These are phyloP conservation scores for Trypanosoma theileri DNA, from an alignment of 208 protist genomes.

Conservation along the genomic window DNA sequence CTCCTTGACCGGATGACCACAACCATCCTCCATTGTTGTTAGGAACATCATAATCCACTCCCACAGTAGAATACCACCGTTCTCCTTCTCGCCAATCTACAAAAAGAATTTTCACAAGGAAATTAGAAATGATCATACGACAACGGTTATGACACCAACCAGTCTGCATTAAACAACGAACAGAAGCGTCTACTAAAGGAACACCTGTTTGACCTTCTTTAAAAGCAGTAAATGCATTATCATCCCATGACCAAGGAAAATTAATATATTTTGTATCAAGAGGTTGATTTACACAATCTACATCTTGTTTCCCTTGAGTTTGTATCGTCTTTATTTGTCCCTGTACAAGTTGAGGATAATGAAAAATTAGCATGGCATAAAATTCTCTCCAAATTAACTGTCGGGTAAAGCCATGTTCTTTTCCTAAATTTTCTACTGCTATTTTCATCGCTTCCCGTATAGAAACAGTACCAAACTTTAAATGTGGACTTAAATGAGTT, in stretches of 20 bases:
- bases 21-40: slow-evolving; percentile 89
- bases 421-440: slow-evolving; percentile 35
- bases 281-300: slow-evolving; percentile 42
- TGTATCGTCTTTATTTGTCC: slow-evolving; percentile 47
- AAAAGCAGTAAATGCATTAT: slow-evolving; percentile 65
- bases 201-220: slow-evolving; percentile 82
- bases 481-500: slow-evolving; percentile 68
- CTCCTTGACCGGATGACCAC: slow-evolving; percentile 71
- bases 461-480: slow-evolving; percentile 81
- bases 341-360: slow-evolving; percentile 53
- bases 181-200: slow-evolving; percentile 91
- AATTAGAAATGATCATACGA: slow-evolving; percentile 81
- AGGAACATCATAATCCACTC: slow-evolving; percentile 87
- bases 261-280: slow-evolving; percentile 56
- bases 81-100: slow-evolving; percentile 92
- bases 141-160: slow-evolving; percentile 83
- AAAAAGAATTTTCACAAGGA: slow-evolving; percentile 84
- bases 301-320: slow-evolving; percentile 3
- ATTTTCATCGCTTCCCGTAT: slow-evolving; percentile 59
- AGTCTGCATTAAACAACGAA: slow-evolving; percentile 83
- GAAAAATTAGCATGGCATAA: slow-evolving; percentile 58
- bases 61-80: slow-evolving; percentile 80
- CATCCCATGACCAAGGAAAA: slow-evolving; percentile 63
- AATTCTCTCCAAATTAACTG: slow-evolving; percentile 83
- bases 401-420: slow-evolving; percentile 43